Base-by-base conservation (phyloP, 805 yeast genomes). In the Starmerella vaccinii region DNA sequence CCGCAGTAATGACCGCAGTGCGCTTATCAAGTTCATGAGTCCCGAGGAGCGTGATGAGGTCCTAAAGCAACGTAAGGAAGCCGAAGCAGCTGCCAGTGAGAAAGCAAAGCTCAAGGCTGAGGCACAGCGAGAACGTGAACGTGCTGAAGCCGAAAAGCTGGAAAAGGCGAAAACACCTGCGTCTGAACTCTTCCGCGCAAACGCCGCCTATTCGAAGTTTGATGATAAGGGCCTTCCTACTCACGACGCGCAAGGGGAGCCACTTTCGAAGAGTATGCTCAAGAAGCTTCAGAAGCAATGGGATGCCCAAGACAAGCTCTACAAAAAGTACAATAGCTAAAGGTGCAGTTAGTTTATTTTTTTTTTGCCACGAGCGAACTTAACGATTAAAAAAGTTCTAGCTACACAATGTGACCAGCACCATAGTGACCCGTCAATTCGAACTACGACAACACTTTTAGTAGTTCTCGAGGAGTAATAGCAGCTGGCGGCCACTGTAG, bases 181-280 rank as follows among this genome's bases (percentile, higher is more conserved):
- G 1, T 53, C 63, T 35, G 89, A 84, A 23, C 68, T 92, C 80
- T 92, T 89, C 70, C 34, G 40, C 5, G 19, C 21, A 4, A 43
- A 29, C 32, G 26, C 18, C 9, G 76, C 75, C 51, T 92, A 78
- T 64, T 66, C 77, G 9, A 84, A 77, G 62, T 92, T 90, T 84
- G 97, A 92, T 63, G 89, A 76, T 23, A 68, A 74, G 32, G 98
- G 98, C 1, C 51, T 92, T 16, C 98, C 98, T 18, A 73, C 80
- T 0, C 80, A 78, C 62, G 85, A 81, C 57, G 73, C 70, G 30
- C 78, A 77, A 9, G 97, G 97, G 12, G 86, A 80, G 58, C 63
- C 69, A 0, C 75, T 92, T 5, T 76, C 92, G 37, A 92, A 92
- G 71, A 84, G 95, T 65, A 78, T 82, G 70, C 71, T 72, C 53